Conservation (phyloP, 805 yeast genomes). For the Candida xiaguanensis region DNA sequence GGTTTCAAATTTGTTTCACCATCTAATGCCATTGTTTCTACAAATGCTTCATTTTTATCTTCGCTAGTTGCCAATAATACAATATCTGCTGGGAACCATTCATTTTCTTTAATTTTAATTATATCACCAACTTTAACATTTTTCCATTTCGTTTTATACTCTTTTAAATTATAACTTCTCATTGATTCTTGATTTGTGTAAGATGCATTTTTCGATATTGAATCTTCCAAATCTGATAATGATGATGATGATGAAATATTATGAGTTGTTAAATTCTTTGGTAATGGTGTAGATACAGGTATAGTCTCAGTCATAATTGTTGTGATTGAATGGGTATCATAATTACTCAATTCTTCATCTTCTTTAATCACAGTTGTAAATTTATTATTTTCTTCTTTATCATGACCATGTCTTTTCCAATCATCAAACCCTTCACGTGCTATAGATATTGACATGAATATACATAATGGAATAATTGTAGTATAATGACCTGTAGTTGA, state of each 20-base stretch:
- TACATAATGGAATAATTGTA: slow-evolving; percentile 82
- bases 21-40: slow-evolving; percentile 96
- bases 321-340: slow-evolving; percentile 35
- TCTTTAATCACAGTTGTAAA: slow-evolving; percentile 28
- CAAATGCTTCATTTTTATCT: slow-evolving; percentile 62
- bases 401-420: slow-evolving; percentile 79
- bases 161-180: slow-evolving; percentile 30
- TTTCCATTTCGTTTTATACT: slow-evolving; percentile 56
- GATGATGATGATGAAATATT: slow-evolving; percentile 6
- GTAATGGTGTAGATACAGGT: slow-evolving; percentile 8
- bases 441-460: slow-evolving; percentile 86
- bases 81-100: slow-evolving; percentile 93
- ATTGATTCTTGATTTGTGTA: slow-evolving; percentile 16
- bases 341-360: slow-evolving; percentile 22
- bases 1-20: slow-evolving; percentile 94
- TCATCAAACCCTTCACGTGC: slow-evolving; percentile 94
- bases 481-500: slow-evolving; percentile 95
- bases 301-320: slow-evolving; percentile 39
- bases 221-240: slow-evolving; percentile 5
- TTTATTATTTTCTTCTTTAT: slow-evolving; percentile 73
- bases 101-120: slow-evolving; percentile 68
- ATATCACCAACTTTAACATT: slow-evolving; percentile 85
- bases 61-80: slow-evolving; percentile 64
- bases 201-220: slow-evolving; percentile 4
- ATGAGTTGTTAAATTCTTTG: slow-evolving; percentile 2